phyloP scores from a whole-genome alignment of 805 yeast species.

The Lipomyces anomalus region DNA sequence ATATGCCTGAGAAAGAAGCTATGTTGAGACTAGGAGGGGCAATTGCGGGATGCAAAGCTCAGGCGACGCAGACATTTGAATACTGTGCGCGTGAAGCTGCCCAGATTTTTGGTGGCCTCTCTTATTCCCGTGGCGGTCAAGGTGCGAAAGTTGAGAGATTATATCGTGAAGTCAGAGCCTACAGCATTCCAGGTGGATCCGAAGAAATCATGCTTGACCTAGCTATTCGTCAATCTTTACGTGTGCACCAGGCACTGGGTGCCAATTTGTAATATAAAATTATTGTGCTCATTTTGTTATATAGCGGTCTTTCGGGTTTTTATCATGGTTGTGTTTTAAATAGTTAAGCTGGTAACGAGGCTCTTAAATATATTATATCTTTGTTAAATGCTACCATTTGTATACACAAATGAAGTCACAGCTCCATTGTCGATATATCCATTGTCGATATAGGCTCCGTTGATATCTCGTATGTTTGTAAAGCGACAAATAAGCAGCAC shows the following conservation, averaged over 20 bases:
- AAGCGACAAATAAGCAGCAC: too few relatives aligned
- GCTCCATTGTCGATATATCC: too few relatives aligned
- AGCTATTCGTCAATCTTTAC: conserved; percentile 37
- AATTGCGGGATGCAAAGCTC: conserved; percentile 41
- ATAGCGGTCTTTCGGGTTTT: too few relatives aligned
- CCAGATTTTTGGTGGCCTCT: conserved; percentile 40
- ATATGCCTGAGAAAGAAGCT: conserved; percentile 34
- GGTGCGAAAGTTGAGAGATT: conserved; percentile 41
- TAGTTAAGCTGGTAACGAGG: too few relatives aligned
- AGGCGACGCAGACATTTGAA: conserved; percentile 38
- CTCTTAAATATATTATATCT: too few relatives aligned
- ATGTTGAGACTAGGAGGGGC: conserved; percentile 39
- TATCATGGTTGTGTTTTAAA: too few relatives aligned
- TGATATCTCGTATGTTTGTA: too few relatives aligned
- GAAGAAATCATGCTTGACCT: conserved; percentile 43
- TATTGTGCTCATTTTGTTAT: too few relatives aligned
- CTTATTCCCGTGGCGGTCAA: conserved; percentile 41
- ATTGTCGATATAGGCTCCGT: too few relatives aligned
- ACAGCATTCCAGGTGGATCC: conserved; percentile 42
- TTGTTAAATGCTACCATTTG: too few relatives aligned
- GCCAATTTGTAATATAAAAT: conserved; percentile 35
- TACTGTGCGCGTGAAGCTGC: conserved; percentile 42
- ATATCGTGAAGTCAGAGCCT: conserved; percentile 42
- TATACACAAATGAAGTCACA: too few relatives aligned
- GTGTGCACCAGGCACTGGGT: conserved; percentile 38